These are phyloP conservation scores for Colletotrichum kahawae DNA, from an alignment of 2,329 filamentous ascomycete genomes.

Conservation along the genomic window DNA sequence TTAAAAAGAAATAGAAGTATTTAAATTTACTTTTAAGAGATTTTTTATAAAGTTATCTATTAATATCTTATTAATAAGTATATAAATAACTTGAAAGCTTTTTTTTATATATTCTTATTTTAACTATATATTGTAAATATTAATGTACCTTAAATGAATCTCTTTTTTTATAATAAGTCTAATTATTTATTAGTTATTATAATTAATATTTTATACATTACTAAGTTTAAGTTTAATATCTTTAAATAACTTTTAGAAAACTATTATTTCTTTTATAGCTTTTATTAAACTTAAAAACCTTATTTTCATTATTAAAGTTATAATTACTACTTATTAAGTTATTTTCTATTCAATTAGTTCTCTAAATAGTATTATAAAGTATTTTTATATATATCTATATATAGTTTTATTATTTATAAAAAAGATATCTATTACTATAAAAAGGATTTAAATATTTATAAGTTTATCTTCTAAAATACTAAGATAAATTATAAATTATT, in stretches of 20 bases:
- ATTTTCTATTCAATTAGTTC: background rate
- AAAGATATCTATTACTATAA: background rate
- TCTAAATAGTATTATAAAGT: background rate
- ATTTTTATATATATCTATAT: background rate
- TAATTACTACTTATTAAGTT: too few species aligned
- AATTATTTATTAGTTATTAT: background rate
- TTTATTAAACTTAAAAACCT: fast-evolving
- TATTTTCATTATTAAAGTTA: background rate
- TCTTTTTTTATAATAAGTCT: background rate
- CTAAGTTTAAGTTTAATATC: background rate
- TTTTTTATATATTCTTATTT: background rate
- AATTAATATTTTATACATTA: background rate
- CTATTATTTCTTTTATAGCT: too few species aligned
- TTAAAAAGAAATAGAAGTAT: too few species aligned
- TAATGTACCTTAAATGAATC: too few species aligned
- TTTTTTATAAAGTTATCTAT: too few species aligned
- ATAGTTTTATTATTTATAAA: background rate
- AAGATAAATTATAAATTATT: background rate
- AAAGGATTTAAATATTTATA: background rate
- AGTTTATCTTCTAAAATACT: too few species aligned
- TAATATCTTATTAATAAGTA: too few species aligned
- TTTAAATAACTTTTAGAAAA: background rate
- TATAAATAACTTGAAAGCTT: too few species aligned
- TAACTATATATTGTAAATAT: background rate
- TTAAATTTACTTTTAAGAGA: too few species aligned